Base-by-base conservation (phyloP, 495 filamentous ascomycete species). In the Penicillium malachiteum region DNA sequence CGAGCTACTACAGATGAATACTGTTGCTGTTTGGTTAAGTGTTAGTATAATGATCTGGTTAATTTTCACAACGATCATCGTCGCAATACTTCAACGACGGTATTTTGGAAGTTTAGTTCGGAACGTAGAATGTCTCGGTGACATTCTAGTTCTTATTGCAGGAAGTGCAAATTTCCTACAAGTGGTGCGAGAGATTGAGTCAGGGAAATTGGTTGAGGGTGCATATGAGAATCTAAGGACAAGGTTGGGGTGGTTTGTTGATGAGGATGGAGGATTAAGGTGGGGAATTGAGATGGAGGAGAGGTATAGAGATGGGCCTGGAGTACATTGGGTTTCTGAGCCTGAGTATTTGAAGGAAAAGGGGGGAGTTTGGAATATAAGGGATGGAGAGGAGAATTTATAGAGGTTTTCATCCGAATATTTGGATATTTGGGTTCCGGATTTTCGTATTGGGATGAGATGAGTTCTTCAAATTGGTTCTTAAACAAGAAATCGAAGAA, bases 41-140 rank as follows among this genome's bases (percentile, higher is more conserved):
- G 59, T 76, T 44, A 34, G 50, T 12, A 74, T 76, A 40, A 58
- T 74, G 30, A 55, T n/a, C 2, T 70, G 71, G 56, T 54, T 76
- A 12, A 58, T 70, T 31, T 32, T 71, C 3, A 63, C 62, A 0
- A 67, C 57, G 0, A 50, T 65, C 14, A 43, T 72, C 5, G 53
- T 73, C 7, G 58, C 53, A 2, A 46, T 59, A 3, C 45, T 64
- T 8, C 64, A 67, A 10, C 54, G 48, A 21, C 56, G 55, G 1
- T 67, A 64, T 45, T 60, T 67, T 21, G 53, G 61, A 16, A 47
- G 50, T 12, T 42, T 67, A 7, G 52, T 62, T 2, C 64, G 64
- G 21, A 57, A 63, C 45, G 54, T 67, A 12, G 62, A 64, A 21
- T 42, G 48, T 50, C 52, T 64, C 2, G 62, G 54, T 7, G 62